phyloP scores from a whole-genome alignment of 2,329 filamentous ascomycete genomes.

The Fusarium sp. region DNA sequence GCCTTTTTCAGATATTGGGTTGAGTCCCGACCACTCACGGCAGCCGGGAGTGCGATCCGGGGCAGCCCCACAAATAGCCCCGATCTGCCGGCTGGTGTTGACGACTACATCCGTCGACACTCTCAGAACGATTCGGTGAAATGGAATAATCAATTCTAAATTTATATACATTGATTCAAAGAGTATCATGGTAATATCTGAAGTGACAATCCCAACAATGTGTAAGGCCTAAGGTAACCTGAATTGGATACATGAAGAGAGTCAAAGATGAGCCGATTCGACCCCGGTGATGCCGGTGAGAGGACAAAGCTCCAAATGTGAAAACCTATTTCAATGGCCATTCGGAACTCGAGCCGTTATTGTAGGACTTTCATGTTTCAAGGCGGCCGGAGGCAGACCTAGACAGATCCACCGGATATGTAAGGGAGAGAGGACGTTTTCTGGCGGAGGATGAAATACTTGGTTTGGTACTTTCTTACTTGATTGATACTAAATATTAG shows the following conservation, averaged over 20 bases:
- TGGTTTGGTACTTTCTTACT: background rate
- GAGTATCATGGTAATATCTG: background rate
- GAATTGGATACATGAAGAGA: background rate
- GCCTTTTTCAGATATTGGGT: conserved; percentile 14
- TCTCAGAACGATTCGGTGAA: background rate
- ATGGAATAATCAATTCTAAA: background rate
- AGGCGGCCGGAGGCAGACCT: background rate
- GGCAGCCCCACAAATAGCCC: conserved; percentile 16
- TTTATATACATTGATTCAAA: background rate
- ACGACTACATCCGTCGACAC: background rate
- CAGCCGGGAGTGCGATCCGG: conserved; percentile 9
- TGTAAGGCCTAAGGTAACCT: background rate
- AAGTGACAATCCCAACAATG: background rate
- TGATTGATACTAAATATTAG: background rate
- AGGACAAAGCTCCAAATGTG: background rate
- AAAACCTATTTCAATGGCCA: background rate
- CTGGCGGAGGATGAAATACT: background rate
- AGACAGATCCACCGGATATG: background rate
- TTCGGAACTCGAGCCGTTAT: background rate
- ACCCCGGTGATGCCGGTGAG: background rate
- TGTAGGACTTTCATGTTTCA: background rate
- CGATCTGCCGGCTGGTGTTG: background rate
- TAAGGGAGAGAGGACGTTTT: background rate
- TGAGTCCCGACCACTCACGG: conserved; percentile 17
- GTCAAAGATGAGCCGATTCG: background rate